Conservation (phyloP, 1,284 basidiomycete species). For the Calocybe gambosa region DNA sequence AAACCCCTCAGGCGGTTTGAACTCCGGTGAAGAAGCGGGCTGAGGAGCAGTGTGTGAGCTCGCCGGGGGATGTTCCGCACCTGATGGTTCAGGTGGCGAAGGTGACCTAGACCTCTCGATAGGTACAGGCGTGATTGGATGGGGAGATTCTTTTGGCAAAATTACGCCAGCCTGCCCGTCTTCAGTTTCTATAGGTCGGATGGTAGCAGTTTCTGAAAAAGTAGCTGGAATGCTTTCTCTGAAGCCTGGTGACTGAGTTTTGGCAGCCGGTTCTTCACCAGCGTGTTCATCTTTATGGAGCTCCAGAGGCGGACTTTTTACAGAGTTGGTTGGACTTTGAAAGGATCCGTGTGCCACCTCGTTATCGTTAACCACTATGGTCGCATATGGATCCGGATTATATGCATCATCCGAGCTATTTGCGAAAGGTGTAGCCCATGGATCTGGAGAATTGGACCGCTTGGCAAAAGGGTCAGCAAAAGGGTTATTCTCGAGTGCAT, state of each 20-base stretch:
- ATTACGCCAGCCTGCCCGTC: slow-evolving; percentile 22
- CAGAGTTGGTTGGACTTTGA: slow-evolving; percentile 4
- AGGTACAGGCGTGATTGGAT: slow-evolving; percentile 15
- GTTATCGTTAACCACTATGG: slow-evolving; percentile 3
- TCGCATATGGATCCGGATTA: slow-evolving; percentile 9
- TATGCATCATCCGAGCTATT: slow-evolving; percentile 18
- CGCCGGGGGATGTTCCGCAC: slow-evolving; percentile 13
- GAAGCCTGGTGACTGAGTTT: slow-evolving; percentile 34
- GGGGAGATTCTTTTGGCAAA: slow-evolving; percentile 12
- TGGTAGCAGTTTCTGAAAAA: slow-evolving; percentile 36
- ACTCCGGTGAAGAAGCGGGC: slow-evolving; percentile 13
- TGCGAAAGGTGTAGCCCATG: slow-evolving; percentile 56
- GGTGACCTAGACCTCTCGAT: slow-evolving; percentile 11
- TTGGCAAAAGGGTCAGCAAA: slow-evolving; percentile 71
- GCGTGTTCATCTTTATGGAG: slow-evolving; percentile 37
- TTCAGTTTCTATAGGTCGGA: slow-evolving; percentile 33
- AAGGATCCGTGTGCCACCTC: slow-evolving; percentile 5
- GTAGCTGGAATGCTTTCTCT: slow-evolving; percentile 35
- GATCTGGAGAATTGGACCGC: slow-evolving; percentile 67
- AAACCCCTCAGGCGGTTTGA: slow-evolving; percentile 20
- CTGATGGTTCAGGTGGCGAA: slow-evolving; percentile 5
- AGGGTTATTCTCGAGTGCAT: slow-evolving; percentile 64
- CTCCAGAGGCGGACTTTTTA: slow-evolving; percentile 37
- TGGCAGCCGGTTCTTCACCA: slow-evolving; percentile 25
- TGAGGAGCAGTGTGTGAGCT: slow-evolving; percentile 16